A percentile compares a stretch with the other conserved stretches of the same genome.
These are phyloP conservation scores for Limnanthes douglasii DNA, from an alignment of 345 rosid species.

Conservation along the genomic window DNA sequence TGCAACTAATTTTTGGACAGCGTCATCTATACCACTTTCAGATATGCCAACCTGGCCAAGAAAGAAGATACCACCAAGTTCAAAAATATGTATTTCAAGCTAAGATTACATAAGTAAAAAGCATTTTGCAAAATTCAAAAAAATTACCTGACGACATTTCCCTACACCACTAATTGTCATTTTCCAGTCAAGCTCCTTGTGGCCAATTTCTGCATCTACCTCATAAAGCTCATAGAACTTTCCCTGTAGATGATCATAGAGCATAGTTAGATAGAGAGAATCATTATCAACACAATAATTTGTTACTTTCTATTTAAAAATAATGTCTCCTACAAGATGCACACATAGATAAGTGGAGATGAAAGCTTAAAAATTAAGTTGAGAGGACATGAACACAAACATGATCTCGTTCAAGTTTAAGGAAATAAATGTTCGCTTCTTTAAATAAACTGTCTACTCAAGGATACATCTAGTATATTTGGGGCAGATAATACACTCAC, in stretches of 20 bases:
- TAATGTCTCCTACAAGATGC: too few relatives aligned
- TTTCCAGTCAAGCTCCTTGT: constrained; percentile 93
- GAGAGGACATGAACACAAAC: not conserved
- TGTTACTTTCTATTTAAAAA: too few relatives aligned
- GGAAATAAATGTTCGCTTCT: not conserved
- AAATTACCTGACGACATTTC: constrained; percentile 87
- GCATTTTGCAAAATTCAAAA: constrained; percentile 1
- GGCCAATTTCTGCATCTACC: constrained; percentile 92
- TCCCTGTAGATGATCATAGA: constrained; percentile 35
- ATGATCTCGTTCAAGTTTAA: not conserved
- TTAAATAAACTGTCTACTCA: too few relatives aligned
- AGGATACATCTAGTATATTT: too few relatives aligned
- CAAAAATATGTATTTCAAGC: too few relatives aligned
- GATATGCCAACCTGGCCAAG: constrained; percentile 64
- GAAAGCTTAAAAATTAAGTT: not conserved
- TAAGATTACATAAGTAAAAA: too few relatives aligned
- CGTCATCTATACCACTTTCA: constrained; percentile 83
- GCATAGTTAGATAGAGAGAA: too few relatives aligned
- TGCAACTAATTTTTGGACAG: constrained; percentile 78
- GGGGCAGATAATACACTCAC: too few relatives aligned
- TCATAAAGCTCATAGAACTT: constrained; percentile 94
- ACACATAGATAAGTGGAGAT: not conserved
- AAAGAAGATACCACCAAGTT: constrained; percentile 1
- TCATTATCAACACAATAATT: too few relatives aligned
- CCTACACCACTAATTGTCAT: constrained; percentile 88